Evolutionary conservation across 2,329 filamentous ascomycete genomes (phyloP).

Genomic region (Didymella segeticola): DNA sequence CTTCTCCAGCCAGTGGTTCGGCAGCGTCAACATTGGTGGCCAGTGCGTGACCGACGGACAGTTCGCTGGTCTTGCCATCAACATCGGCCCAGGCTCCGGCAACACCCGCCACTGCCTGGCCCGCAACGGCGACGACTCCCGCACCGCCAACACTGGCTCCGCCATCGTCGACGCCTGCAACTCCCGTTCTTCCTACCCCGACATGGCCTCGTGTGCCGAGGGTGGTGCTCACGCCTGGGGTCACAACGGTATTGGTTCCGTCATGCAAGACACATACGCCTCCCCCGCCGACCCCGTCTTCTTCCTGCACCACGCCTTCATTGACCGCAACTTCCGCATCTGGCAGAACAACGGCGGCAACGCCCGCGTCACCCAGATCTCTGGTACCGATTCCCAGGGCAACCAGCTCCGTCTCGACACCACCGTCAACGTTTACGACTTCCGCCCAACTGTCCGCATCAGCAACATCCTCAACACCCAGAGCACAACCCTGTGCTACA

Average conservation of each 20-base stretch:
- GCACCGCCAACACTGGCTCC: conserved; percentile 37
- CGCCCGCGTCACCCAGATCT: conserved; percentile 41
- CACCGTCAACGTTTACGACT: conserved; percentile 33
- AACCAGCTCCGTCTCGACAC: conserved; percentile 38
- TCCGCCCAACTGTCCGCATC: conserved; percentile 37
- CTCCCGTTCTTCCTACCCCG: conserved; percentile 29
- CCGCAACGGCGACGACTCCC: conserved; percentile 34
- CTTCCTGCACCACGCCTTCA: conserved; percentile 58
- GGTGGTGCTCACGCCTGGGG: conserved; percentile 43
- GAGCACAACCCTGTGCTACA: conserved; percentile 39
- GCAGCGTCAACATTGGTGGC: conserved; percentile 32
- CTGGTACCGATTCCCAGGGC: conserved; percentile 47
- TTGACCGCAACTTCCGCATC: conserved; percentile 60
- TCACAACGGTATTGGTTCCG: conserved; percentile 46
- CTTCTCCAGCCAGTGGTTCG: conserved; percentile 40
- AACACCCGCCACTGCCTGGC: conserved; percentile 42
- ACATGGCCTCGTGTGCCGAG: conserved; percentile 41
- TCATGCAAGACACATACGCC: conserved; percentile 43
- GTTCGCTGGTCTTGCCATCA: conserved; percentile 42
- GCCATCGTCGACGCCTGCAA: conserved; percentile 41
- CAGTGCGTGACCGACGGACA: conserved; percentile 42
- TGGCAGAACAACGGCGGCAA: conserved; percentile 44
- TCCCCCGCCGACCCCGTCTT: conserved; percentile 52
- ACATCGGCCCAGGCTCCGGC: conserved; percentile 38
- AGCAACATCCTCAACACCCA: conserved; percentile 42